Evolutionary conservation across 139 green algal species (phyloP), one percentile per base, ranked within the genome.

Genomic region (Chlamydomonas sp.): DNA sequence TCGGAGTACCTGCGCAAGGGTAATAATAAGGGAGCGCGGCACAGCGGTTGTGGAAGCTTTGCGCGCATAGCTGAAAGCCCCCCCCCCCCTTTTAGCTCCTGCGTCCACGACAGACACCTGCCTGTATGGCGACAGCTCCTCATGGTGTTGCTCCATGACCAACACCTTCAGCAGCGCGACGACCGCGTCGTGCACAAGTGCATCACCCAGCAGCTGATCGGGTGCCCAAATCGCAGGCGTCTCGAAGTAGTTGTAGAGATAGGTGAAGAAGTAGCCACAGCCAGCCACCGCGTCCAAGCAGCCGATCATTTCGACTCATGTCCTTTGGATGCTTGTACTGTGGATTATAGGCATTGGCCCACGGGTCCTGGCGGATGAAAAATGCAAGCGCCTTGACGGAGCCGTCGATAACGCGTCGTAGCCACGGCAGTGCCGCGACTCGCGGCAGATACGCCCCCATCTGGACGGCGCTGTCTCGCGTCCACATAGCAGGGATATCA

Each of bases 291-390:
- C 84, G 60, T 0, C 80, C 80, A 39, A 20, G 38, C 47, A 35
- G 10, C 30, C 8, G 63, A 30, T 24, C 35, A 70, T 24, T 20
- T 24, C 13, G 50, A 67, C 63, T 58, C 63, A 22, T 58, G n/a
- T 29, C n/a, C 47, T 26, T 61, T 8, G 3, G 10, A 63, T 43
- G 58, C 76, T 24, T 76, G 58, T 50, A 71, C 69, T 22, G 24
- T 0, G 63, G 69, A 34, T 79, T 79, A 58, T 81, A 89, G 0
- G 76, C 62, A 39, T 89, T 89, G n/a, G 83, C 83, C 60, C 79
- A 89, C 0, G 82, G 79, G 48, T 89, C 83, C 39, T 84, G 76
- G 16, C 87, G n/a, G 48, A 88, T 87, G 61, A 81, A 88, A 69
- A 75, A 85, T 13, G 83, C 72, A 71, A 81, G 76, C 5, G 74